Conservation (phyloP, 345 rosid species). For the Gynandropsis gynandra region DNA sequence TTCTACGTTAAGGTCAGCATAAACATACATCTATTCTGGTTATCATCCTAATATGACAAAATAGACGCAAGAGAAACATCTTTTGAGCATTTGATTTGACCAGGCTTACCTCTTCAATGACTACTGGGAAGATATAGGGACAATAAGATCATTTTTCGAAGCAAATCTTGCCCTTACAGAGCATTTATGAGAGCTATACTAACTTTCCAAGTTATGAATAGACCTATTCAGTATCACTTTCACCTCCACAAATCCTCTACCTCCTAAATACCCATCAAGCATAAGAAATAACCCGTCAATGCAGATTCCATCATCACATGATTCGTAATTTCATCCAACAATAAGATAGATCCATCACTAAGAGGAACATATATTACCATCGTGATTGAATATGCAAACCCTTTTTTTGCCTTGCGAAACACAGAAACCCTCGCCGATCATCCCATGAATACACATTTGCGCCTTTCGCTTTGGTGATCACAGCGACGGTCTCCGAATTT, state of each 20-base stretch:
- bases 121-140: slow-evolving; percentile 98
- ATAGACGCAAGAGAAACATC: not conserved
- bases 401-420: no score
- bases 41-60: not conserved
- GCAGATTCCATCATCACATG: no score
- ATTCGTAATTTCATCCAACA: no score
- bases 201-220: slow-evolving; percentile 3
- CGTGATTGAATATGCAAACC: no score
- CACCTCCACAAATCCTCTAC: slow-evolving; percentile 18
- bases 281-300: no score
- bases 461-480: no score
- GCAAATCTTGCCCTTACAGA: slow-evolving; percentile 95
- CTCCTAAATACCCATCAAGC: slow-evolving; percentile 70
- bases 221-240: not conserved
- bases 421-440: no score
- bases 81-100: slow-evolving; percentile 20
- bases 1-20: slow-evolving; percentile 52
- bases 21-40: slow-evolving; percentile 8
- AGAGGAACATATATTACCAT: no score
- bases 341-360: no score
- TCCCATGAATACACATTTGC: no score
- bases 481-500: no score
- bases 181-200: slow-evolving; percentile 50
- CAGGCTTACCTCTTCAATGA: slow-evolving; percentile 95
- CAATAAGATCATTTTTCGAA: slow-evolving; percentile 89